Evolutionary conservation across 305 asterid genomes (phyloP).

Genomic region (Rubia peregrina): DNA sequence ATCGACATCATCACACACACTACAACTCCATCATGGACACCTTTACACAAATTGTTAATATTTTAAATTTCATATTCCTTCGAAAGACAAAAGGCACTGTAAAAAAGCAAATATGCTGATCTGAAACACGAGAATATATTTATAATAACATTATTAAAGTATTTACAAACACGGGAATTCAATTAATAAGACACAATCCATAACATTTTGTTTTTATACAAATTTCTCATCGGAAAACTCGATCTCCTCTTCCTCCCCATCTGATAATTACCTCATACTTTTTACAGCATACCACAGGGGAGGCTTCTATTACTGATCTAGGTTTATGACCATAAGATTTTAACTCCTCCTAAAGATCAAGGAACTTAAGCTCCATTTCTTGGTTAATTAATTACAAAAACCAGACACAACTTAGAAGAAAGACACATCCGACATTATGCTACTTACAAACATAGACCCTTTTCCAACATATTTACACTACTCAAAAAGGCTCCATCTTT

Average conservation of each 20-base stretch:
- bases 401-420: conserved; percentile 31
- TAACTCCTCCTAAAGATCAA: conserved; percentile 12
- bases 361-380: conserved; percentile 11
- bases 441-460: conserved; percentile 31
- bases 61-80: too few species aligned
- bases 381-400: conserved; percentile 23
- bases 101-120: too few species aligned
- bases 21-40: background rate
- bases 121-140: background rate
- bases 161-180: conserved; percentile 33
- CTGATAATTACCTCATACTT: conserved; percentile 26
- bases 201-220: conserved; percentile 30
- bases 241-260: conserved; percentile 23
- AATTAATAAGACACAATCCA: conserved; percentile 16
- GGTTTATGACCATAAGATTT: conserved; percentile 1
- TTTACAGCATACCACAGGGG: conserved; percentile 47
- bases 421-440: conserved; percentile 18
- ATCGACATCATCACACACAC: conserved; percentile 16
- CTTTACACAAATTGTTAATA: too few species aligned
- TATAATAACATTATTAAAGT: conserved; percentile 11
- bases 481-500: conserved; percentile 29
- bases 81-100: too few species aligned
- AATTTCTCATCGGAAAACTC: conserved; percentile 28
- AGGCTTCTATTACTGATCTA: conserved; percentile 30
- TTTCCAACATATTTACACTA: conserved; percentile 43